Evolutionary conservation across 768 basidiomycete genomes (phyloP).

Genomic region (Naganishia onofrii): DNA sequence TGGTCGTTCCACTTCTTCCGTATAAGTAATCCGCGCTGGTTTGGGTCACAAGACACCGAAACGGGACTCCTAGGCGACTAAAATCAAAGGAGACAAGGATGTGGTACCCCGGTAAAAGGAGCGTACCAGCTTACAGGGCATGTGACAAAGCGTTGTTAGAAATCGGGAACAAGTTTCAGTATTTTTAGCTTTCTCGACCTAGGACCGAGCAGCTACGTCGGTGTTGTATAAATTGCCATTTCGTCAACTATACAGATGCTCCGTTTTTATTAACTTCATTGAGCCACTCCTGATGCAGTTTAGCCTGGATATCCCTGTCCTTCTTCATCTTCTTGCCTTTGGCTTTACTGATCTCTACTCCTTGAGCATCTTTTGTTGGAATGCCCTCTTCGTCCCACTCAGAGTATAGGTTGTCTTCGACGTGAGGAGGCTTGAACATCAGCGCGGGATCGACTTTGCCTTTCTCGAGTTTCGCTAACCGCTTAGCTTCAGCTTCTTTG

Average conservation of each 20-base stretch:
- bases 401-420: conserved; percentile 67
- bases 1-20: neutral
- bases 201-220: no score
- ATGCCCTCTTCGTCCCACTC: conserved; percentile 83
- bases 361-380: conserved; percentile 78
- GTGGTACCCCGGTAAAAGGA: neutral
- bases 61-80: neutral
- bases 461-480: conserved; percentile 73
- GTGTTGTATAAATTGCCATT: no score
- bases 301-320: conserved; percentile 69
- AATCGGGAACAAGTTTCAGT: no score
- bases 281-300: conserved; percentile 69
- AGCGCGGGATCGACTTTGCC: conserved; percentile 71
- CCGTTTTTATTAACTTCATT: conserved; percentile 22
- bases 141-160: no score
- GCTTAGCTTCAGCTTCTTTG: conserved; percentile 54
- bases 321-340: conserved; percentile 73
- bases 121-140: neutral
- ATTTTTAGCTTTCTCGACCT: no score
- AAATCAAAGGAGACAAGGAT: conserved; percentile 4
- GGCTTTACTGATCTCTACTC: conserved; percentile 80
- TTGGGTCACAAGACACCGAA: neutral
- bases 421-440: conserved; percentile 80
- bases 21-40: neutral
- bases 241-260: neutral